Percentiles rank a stretch among this genome's conserved stretches.
These are phyloP conservation scores for Astrephomene gubernaculifera DNA, from an alignment of 139 green algal species.

Conservation along the genomic window DNA sequence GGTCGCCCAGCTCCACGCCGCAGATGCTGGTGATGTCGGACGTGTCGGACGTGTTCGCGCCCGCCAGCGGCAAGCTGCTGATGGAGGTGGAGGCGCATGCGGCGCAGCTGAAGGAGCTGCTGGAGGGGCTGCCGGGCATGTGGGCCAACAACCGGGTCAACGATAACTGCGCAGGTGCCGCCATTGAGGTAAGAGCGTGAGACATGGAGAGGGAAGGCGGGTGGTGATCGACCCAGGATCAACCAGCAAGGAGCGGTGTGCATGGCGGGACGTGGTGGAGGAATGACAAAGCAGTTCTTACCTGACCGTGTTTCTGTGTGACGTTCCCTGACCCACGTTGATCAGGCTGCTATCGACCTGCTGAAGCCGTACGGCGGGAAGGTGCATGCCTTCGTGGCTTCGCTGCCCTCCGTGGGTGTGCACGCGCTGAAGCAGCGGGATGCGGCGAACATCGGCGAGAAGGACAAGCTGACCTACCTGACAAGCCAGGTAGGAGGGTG, in stretches of 20 bases:
- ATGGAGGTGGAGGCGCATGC: slow-evolving; percentile 57
- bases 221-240: too few species aligned
- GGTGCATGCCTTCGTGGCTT: slow-evolving; percentile 82
- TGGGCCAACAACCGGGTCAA: slow-evolving; percentile 57
- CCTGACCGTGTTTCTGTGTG: too few species aligned
- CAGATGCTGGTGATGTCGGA: slow-evolving; percentile 90
- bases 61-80: slow-evolving; percentile 64
- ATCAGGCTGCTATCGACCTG: slow-evolving; percentile 71
- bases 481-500: slow-evolving; percentile 33
- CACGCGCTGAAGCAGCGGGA: slow-evolving; percentile 64
- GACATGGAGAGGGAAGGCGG: too few species aligned
- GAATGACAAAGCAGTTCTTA: too few species aligned
- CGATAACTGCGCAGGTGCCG: slow-evolving; percentile 74
- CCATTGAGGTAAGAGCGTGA: slow-evolving; percentile 69
- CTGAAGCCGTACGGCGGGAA: slow-evolving; percentile 83
- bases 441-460: slow-evolving; percentile 52
- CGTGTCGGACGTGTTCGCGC: slow-evolving; percentile 67
- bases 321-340: too few species aligned
- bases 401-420: slow-evolving; percentile 71
- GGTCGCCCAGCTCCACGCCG: slow-evolving; percentile 48
- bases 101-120: slow-evolving; percentile 66
- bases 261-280: too few species aligned
- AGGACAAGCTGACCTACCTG: slow-evolving; percentile 69
- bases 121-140: slow-evolving; percentile 79
- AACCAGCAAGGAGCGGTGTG: too few species aligned